Percentiles rank a stretch among this genome's conserved stretches.
phyloP scores from a whole-genome alignment of 2,329 filamentous ascomycete genomes.

The Nannizziopsis barbatae region DNA sequence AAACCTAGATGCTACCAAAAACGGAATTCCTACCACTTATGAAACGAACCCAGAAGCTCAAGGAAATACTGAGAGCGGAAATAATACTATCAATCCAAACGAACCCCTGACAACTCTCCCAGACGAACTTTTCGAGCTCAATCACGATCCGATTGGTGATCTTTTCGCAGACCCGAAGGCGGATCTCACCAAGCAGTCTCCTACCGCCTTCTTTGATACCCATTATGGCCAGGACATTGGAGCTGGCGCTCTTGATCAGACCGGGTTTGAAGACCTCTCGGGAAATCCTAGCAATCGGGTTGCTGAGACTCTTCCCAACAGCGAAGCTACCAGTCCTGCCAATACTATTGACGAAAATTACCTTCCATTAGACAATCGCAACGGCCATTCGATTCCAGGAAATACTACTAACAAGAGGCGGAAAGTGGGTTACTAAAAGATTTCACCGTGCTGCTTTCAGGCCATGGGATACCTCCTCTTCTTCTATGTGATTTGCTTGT shows the following conservation, averaged over 20 bases:
- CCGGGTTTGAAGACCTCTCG: not conserved
- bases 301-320: conserved; percentile 37
- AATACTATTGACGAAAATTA: conserved; percentile 25
- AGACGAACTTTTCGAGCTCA: conserved; percentile 34
- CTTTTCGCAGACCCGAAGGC: conserved; percentile 21
- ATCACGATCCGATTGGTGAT: conserved; percentile 21
- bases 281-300: conserved; percentile 20
- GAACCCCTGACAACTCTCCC: conserved; percentile 16
- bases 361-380: conserved; percentile 17
- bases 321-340: conserved; percentile 34
- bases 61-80: conserved; percentile 1
- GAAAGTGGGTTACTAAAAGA: conserved; percentile 22
- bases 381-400: conserved; percentile 10
- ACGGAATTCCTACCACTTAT: conserved; percentile 13
- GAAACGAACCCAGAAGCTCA: conserved; percentile 18
- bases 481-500: too few species aligned
- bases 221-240: conserved; percentile 24
- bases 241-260: not conserved
- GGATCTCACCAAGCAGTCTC: conserved; percentile 15
- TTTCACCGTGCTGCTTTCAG: too few species aligned
- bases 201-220: conserved; percentile 23
- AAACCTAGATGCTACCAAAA: conserved; percentile 23
- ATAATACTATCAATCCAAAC: conserved; percentile 14
- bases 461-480: too few species aligned
- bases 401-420: conserved; percentile 23